A percentile compares a stretch with the other conserved stretches of the same genome.
These are phyloP conservation scores for Ephemerocybe angulata DNA, from an alignment of 768 basidiomycete genomes.

Conservation along the genomic window DNA sequence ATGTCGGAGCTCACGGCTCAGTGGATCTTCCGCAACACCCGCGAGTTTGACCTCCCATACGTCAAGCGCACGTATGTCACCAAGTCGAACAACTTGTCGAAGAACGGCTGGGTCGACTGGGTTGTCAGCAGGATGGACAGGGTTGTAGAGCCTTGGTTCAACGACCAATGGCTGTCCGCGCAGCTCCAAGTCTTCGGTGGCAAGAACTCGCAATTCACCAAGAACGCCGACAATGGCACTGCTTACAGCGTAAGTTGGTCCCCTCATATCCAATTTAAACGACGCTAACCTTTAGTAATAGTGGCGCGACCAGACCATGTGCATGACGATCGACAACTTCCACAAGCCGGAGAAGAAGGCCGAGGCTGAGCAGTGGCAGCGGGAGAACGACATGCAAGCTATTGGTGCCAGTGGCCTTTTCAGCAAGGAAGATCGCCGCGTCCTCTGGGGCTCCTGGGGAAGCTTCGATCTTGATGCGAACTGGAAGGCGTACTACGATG, in stretches of 20 bases:
- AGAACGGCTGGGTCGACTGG: constrained; percentile 10
- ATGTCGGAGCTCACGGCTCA: constrained; percentile 11
- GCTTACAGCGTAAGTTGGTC: not conserved
- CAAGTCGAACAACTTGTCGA: constrained; percentile 7
- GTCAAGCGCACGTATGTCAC: constrained; percentile 12
- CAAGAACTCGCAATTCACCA: constrained; percentile 9
- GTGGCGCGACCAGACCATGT: constrained; percentile 11
- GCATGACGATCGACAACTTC: constrained; percentile 10
- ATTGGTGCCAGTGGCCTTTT: constrained; percentile 10
- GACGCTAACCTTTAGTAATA: not conserved
- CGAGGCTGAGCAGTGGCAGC: not conserved
- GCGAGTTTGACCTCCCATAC: constrained; percentile 11
- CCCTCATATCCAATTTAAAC: no score
- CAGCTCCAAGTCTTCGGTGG: constrained; percentile 11
- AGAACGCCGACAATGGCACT: constrained; percentile 9
- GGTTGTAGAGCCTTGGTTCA: not conserved
- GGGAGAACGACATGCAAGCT: constrained; percentile 7
- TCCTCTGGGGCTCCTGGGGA: constrained; percentile 12
- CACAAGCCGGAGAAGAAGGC: constrained; percentile 1
- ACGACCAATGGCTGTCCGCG: constrained; percentile 8
- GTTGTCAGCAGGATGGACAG: constrained; percentile 5
- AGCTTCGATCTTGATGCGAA: constrained; percentile 7
- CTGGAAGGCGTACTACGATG: constrained; percentile 8
- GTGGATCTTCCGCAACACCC: constrained; percentile 11
- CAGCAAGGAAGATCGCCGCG: constrained; percentile 10